Percentiles rank a stretch among this genome's conserved stretches.
These are phyloP conservation scores for Xylariales sp. DNA, from an alignment of 2,329 filamentous ascomycete genomes.

Conservation along the genomic window DNA sequence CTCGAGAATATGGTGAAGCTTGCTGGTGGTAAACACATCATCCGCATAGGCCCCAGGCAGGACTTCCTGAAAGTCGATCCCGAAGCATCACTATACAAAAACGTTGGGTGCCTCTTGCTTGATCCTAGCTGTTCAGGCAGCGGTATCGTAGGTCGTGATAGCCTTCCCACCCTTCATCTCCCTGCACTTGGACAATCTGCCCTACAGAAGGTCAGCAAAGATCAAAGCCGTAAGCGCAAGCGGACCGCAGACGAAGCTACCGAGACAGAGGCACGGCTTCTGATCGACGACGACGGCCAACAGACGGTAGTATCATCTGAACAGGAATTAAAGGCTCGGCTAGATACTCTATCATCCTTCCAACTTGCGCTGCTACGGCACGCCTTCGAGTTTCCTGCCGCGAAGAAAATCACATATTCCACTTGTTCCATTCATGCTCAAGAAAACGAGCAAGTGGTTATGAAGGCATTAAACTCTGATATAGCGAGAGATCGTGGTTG, in stretches of 20 bases:
- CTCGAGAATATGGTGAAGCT: constrained; percentile 79
- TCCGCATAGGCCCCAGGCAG: constrained; percentile 65
- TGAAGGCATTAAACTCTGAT: constrained; percentile 63
- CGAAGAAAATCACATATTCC: constrained; percentile 78
- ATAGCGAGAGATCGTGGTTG: constrained; percentile 66
- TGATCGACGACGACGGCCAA: constrained; percentile 54
- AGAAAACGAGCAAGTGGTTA: constrained; percentile 86
- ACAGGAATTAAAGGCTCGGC: constrained; percentile 56
- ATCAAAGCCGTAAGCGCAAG: constrained; percentile 41
- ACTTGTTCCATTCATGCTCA: constrained; percentile 85
- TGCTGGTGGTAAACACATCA: constrained; percentile 64
- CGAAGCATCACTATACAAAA: constrained; percentile 49
- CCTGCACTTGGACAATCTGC: constrained; percentile 30
- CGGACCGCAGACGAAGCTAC: constrained; percentile 30
- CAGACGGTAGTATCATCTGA: constrained; percentile 47
- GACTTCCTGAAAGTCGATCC: constrained; percentile 82
- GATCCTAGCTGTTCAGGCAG: constrained; percentile 96
- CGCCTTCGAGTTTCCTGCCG: constrained; percentile 75
- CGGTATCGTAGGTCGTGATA: constrained; percentile 86
- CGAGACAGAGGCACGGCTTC: constrained; percentile 24
- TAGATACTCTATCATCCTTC: constrained; percentile 72
- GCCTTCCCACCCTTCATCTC: constrained; percentile 64
- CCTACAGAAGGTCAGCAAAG: constrained; percentile 33
- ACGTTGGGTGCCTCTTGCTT: constrained; percentile 78
- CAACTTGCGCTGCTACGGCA: constrained; percentile 80